These are phyloP conservation scores for Coniochaeta ligniaria DNA, from an alignment of 2,329 filamentous ascomycete species.

Conservation along the genomic window DNA sequence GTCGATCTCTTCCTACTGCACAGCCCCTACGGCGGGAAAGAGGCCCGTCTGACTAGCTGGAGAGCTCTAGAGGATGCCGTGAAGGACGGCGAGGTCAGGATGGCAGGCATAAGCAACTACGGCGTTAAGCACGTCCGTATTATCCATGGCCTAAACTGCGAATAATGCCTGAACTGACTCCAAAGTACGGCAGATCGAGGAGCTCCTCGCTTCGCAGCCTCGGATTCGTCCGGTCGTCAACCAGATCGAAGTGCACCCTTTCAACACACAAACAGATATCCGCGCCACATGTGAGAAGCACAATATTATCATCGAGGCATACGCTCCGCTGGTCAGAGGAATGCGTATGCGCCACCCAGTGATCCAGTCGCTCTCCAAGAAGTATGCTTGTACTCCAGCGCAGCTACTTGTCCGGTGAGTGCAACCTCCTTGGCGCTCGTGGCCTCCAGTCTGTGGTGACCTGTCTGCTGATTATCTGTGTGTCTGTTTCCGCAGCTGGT, in stretches of 20 bases:
- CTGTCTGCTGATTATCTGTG: background rate
- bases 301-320: slow-evolving; percentile 67
- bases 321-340: slow-evolving; percentile 68
- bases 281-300: slow-evolving; percentile 58
- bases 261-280: slow-evolving; percentile 67
- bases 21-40: slow-evolving; percentile 67
- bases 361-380: slow-evolving; percentile 54
- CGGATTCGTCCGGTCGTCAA: slow-evolving; percentile 63
- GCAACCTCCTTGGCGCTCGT: background rate
- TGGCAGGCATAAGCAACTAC: slow-evolving; percentile 72
- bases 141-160: background rate
- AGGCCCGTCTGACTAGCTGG: slow-evolving; percentile 66
- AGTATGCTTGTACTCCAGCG: slow-evolving; percentile 63
- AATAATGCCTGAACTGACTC: background rate
- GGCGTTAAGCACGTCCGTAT: slow-evolving; percentile 62
- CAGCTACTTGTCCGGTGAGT: slow-evolving; percentile 59
- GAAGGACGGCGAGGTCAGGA: slow-evolving; percentile 60
- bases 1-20: slow-evolving; percentile 77
- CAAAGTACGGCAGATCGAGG: slow-evolving; percentile 45
- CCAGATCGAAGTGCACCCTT: slow-evolving; percentile 77
- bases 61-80: slow-evolving; percentile 71
- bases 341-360: slow-evolving; percentile 62
- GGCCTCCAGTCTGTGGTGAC: too few species aligned
- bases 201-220: slow-evolving; percentile 57
- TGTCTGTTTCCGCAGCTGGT: slow-evolving; percentile 49